Evolutionary conservation across 1,284 basidiomycete genomes (phyloP), one percentile per base, ranked within the genome.

Genomic region (Caloboletus firmus): DNA sequence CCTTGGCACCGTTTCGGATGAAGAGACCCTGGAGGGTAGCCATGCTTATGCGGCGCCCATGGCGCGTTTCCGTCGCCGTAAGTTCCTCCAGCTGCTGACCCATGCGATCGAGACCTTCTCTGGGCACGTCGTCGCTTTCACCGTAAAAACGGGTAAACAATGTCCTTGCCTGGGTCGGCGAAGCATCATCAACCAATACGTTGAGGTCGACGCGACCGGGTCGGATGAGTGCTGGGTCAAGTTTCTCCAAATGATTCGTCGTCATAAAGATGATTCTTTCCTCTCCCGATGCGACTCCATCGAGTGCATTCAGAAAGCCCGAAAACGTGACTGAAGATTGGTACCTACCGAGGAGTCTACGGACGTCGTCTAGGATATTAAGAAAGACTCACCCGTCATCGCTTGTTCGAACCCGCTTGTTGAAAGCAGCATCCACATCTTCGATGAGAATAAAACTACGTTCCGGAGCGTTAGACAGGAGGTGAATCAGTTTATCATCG

Each of bases 201-300:
- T 86, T 83, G 42, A 98, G 72, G 70, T 99, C 96, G 35, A 99
- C 95, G 10, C 96, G 83, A 2, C 96, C 96, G 0, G 96, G 96
- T 49, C 96, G 87, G 62, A 99, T 94, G 36, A 99, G 83, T 0
- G 97, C 96, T 10, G 93, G 89, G 66, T 96, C 94, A 18, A 94
- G 79, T 58, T 77, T 79, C 57, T 89, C 83, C 39, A 92, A 73
- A 65, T 98, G 96, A 72, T 99, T 99, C n/a, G 96, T 99, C 1
- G 96, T 99, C 90, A 99, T 93, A 74, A 99, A 99, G 40, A 99
- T 85, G 66, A 99, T 90, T n/a, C 97, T 86, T 66, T 97, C 94
- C 71, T 97, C 94, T 35, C 95, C 93, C 5, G 93, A 95, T 2
- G 95, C 96, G 15, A 99, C 96, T 18, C 97, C 97, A 69, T 99